A percentile compares a stretch with the other conserved stretches of the same genome.
phyloP scores from a whole-genome alignment of 148 eudicot genomes.

The Arctostaphylos glauca region DNA sequence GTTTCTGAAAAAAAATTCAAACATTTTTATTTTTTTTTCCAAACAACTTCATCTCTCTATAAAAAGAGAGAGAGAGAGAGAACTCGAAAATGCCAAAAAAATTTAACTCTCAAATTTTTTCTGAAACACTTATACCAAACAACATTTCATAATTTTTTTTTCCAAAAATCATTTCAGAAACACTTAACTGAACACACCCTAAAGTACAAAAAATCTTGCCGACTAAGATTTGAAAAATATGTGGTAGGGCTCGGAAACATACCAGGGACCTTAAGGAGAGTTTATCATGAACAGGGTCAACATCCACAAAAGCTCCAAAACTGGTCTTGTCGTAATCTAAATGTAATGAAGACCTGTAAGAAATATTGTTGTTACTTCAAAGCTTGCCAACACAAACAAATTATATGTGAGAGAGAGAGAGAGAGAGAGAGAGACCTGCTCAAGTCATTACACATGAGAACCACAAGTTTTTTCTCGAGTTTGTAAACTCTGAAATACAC shows the following conservation, averaged over 20 bases:
- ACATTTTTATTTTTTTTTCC: too few relatives aligned
- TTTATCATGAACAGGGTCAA: slow-evolving; percentile 12
- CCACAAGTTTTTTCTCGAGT: slow-evolving; percentile 28
- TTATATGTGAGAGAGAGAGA: background rate
- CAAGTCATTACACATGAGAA: slow-evolving; percentile 33
- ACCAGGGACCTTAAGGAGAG: slow-evolving; percentile 24
- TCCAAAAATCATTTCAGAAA: too few relatives aligned
- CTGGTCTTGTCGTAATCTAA: slow-evolving; percentile 17
- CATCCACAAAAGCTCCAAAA: slow-evolving; percentile 22
- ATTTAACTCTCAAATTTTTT: too few relatives aligned
- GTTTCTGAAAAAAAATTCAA: too few relatives aligned
- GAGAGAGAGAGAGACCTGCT: slow-evolving; percentile 15
- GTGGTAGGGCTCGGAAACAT: background rate
- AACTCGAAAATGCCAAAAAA: too few relatives aligned
- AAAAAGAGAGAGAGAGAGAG: too few relatives aligned
- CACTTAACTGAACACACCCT: too few relatives aligned
- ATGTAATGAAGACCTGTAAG: slow-evolving; percentile 1
- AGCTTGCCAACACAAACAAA: background rate
- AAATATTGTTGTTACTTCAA: background rate
- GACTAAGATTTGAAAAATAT: background rate
- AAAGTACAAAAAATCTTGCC: too few relatives aligned
- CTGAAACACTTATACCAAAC: too few relatives aligned
- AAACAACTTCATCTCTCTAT: too few relatives aligned
- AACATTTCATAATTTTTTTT: too few relatives aligned
- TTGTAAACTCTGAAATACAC: slow-evolving; percentile 63